Evolutionary conservation across 257 asterid species (phyloP).

Genomic region (Nicotiana undulata): DNA sequence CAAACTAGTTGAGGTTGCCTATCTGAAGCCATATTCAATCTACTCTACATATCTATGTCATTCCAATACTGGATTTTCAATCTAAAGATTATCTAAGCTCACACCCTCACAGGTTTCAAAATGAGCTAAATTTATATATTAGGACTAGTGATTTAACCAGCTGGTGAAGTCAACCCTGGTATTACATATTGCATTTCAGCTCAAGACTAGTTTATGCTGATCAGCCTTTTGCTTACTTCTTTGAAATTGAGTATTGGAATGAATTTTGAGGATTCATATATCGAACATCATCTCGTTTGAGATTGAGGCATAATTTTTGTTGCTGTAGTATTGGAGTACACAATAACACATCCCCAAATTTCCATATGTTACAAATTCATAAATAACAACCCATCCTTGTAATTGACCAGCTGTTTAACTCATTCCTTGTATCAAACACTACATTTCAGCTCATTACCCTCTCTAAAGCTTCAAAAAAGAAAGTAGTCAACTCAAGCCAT

Average conservation of each 20-base stretch:
- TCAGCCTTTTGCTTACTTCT: neutral
- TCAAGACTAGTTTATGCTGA: neutral
- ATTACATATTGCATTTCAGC: neutral
- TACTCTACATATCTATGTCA: neutral
- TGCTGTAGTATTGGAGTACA: neutral
- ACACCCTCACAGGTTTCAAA: neutral
- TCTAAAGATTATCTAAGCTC: neutral
- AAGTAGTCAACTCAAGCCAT: neutral
- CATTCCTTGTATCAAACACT: neutral
- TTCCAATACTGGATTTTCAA: neutral
- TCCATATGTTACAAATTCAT: neutral
- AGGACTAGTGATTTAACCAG: neutral
- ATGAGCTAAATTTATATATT: neutral
- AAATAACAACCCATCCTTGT: neutral
- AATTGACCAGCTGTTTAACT: neutral
- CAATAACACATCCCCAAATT: neutral
- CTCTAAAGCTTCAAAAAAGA: neutral
- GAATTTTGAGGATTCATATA: neutral
- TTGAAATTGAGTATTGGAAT: neutral
- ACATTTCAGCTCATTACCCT: neutral
- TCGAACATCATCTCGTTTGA: neutral
- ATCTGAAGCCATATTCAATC: neutral
- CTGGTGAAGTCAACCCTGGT: neutral
- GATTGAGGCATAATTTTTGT: neutral
- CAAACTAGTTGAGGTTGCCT: neutral